phyloP scores from a whole-genome alignment of 768 basidiomycete genomes.

The Phylloporus sp. region DNA sequence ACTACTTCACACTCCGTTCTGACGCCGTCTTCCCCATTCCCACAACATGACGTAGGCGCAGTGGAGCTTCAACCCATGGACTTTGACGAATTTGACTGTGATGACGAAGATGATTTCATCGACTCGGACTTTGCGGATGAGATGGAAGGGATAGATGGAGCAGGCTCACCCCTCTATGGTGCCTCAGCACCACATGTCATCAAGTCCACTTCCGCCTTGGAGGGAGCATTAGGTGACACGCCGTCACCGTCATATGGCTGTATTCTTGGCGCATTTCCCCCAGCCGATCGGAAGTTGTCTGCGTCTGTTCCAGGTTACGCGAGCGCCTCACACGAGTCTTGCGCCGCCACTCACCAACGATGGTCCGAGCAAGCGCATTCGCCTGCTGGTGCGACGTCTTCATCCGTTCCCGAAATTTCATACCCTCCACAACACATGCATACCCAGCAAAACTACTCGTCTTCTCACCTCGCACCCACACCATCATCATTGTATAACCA shows the following conservation, averaged over 20 bases:
- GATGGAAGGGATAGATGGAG: conserved; percentile 28
- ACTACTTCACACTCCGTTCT: conserved; percentile 29
- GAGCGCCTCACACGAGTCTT: conserved; percentile 20
- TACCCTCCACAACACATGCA: conserved; percentile 19
- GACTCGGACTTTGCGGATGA: conserved; percentile 32
- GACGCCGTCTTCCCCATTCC: conserved; percentile 30
- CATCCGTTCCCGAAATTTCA: conserved; percentile 8
- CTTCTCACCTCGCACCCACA: conserved; percentile 18
- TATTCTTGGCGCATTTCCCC: conserved; percentile 5
- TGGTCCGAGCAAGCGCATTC: conserved; percentile 16
- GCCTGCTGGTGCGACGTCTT: conserved; percentile 4
- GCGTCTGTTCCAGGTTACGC: conserved; percentile 31
- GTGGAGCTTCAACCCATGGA: conserved; percentile 19
- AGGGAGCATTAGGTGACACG: conserved; percentile 29
- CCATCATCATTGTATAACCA: conserved; percentile 20
- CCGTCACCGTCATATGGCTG: conserved; percentile 11
- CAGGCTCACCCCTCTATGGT: conserved; percentile 17
- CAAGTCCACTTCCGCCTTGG: conserved; percentile 31
- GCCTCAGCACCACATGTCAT: conserved; percentile 20
- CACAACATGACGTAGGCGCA: conserved; percentile 11
- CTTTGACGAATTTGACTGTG: conserved; percentile 30
- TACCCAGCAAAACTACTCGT: conserved; percentile 21
- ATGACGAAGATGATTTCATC: conserved; percentile 29
- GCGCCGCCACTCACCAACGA: conserved; percentile 9
- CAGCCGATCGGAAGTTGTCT: conserved; percentile 28